These are phyloP conservation scores for Coniella vitis DNA, from an alignment of 2,329 filamentous ascomycete genomes.

Conservation along the genomic window DNA sequence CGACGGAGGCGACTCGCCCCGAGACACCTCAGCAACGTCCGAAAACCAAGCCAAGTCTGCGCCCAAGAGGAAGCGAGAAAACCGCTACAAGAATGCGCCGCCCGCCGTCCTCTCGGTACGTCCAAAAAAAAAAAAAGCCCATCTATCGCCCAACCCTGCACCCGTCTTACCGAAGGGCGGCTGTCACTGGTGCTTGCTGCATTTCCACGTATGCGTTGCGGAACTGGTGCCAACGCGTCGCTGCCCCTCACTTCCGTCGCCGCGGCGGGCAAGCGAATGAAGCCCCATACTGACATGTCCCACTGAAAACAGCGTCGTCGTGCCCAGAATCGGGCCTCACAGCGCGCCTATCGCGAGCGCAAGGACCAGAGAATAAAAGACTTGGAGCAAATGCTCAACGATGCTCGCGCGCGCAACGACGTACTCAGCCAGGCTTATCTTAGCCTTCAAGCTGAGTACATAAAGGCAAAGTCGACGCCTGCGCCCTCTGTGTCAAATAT, in stretches of 20 bases:
- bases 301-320: slow-evolving; percentile 50
- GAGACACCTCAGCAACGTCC: slow-evolving; percentile 18
- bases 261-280: too few species aligned
- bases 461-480: slow-evolving; percentile 28
- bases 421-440: slow-evolving; percentile 48
- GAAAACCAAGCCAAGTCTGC: slow-evolving; percentile 27
- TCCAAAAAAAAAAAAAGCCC: too few species aligned
- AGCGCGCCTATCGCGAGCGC: slow-evolving; percentile 54
- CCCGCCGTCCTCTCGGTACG: slow-evolving; percentile 43
- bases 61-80: slow-evolving; percentile 43
- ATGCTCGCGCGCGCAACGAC: slow-evolving; percentile 48
- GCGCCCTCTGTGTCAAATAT: slow-evolving; percentile 19
- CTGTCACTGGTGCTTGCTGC: too few species aligned
- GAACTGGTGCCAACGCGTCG: too few species aligned
- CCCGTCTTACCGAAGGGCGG: too few species aligned
- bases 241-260: background rate
- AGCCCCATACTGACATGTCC: too few species aligned
- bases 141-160: too few species aligned
- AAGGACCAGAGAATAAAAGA: slow-evolving; percentile 61
- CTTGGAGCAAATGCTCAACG: slow-evolving; percentile 49
- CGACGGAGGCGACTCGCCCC: slow-evolving; percentile 11
- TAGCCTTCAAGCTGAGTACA: slow-evolving; percentile 38
- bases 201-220: too few species aligned
- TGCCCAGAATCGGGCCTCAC: slow-evolving; percentile 55
- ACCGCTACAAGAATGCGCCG: slow-evolving; percentile 46